Evolutionary conservation across 2,329 filamentous ascomycete genomes (phyloP), one percentile per base, ranked within the genome.

Genomic region (Ophiostoma montium): DNA sequence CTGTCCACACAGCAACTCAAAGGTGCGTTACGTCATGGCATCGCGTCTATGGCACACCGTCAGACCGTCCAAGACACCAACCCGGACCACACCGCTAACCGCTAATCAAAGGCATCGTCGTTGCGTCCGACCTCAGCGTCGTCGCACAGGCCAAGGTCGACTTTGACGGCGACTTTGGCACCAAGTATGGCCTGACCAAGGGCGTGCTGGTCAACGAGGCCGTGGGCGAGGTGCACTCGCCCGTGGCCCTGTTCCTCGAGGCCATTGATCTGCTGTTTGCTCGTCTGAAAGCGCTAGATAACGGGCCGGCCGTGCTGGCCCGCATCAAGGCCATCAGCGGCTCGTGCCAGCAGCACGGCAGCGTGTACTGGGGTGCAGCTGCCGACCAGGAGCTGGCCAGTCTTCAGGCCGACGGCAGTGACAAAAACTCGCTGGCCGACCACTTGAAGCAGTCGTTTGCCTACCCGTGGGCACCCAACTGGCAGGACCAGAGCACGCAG

Each of bases 401-500:
- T 12, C 67, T 96, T 11, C 32, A 21, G 21, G 72, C 86, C 56
- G 61, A 73, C 3, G 66, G 66, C 19, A 16, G n/a, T 18, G 72
- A 85, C 56, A 61, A 73, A 2, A 66, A 66, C 18, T 76, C 75
- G 61, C 68, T 96, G 43, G 73, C 84, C 46, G 79, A 84, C 52
- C 88, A 94, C 67, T 69, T 96, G 23, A 65, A 69, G 10, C 69
- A 67, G 3, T 84, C 83, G 0, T 86, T 96, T 61, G 84, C 88
- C 15, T 84, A 94, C 63, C 81, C 84, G 5, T 89, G 81, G 67
- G 88, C 86, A 56, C 92, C 92, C 8, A 98, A 96, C 64, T 98
- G 92, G 92, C 92, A 96, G 67, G 92, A 98, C 64, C 84, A 89
- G 53, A 95, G 88, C 67, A 96, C 92, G 2, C 88, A 95, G 68